Evolutionary conservation across 225 moss, liverwort and hornwort genomes (phyloP), one percentile per base, ranked within the genome.

Genomic region (Lunularia cruciata): DNA sequence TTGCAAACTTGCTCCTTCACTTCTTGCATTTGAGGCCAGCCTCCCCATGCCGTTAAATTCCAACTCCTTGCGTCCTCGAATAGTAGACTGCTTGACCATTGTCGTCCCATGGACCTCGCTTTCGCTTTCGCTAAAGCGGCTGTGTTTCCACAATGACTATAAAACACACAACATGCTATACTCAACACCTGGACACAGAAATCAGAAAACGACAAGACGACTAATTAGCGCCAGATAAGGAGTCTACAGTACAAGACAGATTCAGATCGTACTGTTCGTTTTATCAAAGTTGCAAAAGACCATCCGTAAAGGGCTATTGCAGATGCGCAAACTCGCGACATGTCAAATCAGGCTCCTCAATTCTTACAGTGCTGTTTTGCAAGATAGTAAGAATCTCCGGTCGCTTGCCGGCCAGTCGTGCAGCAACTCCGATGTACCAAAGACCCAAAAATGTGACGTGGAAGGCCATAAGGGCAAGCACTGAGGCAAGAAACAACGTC

Each of bases 101-200:
- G 89, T 55, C 93, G 85, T 63, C 91, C 87, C 60, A 79, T 74
- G 1, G 90, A 83, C 61, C 69, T 78, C 49, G 70, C 70, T 65
- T 73, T 85, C 52, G 79, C 88, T 70, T 74, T 85, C 8, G 31
- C 32, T 78, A 43, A 52, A 13, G 89, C 87, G 59, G 98, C 93
- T 58, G 90, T 93, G 71, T 98, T 98, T 67, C 98, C 98, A 73
- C 98, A 98, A 73, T 98, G 96, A 74, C 87, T 98, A 73, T 93
- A 98, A 77, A 98, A 98, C 67, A 92, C 96, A 84, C 92, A 93
- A 77, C 96, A 98, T 43, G 93, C 93, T 82, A 98, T 86, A 76
- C 98, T 98, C 76, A 98, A 79, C 64, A 98, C 98, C 98, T 98
- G 88, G 84, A 89, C 28, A 6, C 38, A 4, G 12, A 11, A 22